Evolutionary conservation across 208 protist species (phyloP), one percentile per base, ranked within the genome.

Genomic region (Angomonas deanei): DNA sequence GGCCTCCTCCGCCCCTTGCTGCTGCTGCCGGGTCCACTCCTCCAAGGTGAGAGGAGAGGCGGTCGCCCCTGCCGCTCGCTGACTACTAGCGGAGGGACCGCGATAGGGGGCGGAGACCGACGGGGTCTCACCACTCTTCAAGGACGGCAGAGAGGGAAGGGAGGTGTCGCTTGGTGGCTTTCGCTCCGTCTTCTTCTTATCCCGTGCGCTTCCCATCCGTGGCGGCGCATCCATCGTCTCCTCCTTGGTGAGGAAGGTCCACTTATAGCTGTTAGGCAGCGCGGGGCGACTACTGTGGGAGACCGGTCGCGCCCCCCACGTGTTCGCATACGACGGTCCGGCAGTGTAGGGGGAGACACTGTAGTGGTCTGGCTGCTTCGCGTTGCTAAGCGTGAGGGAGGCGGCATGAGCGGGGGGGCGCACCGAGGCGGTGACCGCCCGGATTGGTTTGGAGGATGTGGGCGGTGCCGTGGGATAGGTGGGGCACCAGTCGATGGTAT

Each of bases 311-410:
- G 19, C 27, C 49, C 21, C 36, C 36, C 36, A 42, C n/a, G n/a
- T n/a, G n/a, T n/a, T n/a, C n/a, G n/a, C n/a, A n/a, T n/a, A 42
- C 36, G 49, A 3, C 49, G 19, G 19, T 10, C 49, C 8, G 8
- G 3, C 21, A 23, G n/a, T 19, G 27, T 34, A 55, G 15, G 49
- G 49, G 15, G 49, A 55, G 10, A 23, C 27, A 3, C 23, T 28
- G 67, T 72, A 72, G 24, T 66, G 60, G 23, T 58, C 47, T 2
- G 67, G 58, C 24, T 62, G 54, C 50, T 58, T 30, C n/a, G 60
- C 32, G 28, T 6, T 26, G 46, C 50, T 72, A 19, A 72, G n/a
- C 6, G 67, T 72, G 30, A 72, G 67, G 24, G 57, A 61, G 38
- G 26, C 27, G 8, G 10, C 49, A 4, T 4, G 23, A 13, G 4